Base-by-base conservation (phyloP, 2,329 filamentous ascomycete genomes). In the Claviceps spartinae region DNA sequence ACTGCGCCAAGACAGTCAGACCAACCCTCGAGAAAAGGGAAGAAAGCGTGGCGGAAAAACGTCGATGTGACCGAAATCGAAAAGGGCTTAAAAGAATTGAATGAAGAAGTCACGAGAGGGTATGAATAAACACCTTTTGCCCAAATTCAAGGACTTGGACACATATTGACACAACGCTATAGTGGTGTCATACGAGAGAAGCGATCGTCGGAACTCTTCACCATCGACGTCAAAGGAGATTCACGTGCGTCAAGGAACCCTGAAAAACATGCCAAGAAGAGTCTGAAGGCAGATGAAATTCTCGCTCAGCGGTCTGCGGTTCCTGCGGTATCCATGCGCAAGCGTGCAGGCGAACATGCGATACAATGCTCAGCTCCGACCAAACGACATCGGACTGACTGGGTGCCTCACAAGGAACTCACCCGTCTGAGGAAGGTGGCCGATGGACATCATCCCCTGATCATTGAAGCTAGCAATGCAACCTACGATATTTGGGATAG, bases 1-100 rank as follows among this genome's bases (percentile, higher is more conserved):
- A 69, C 75, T 38, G 85, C 87, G 18, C 90, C 89, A 11, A 81
- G 83, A 56, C 88, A 94, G 59, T 82, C 85, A 70, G 89, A 81
- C 57, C 93, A 98, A 68, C 81, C 89, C 26, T 97, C 91, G 5
- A 79, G 93, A 65, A 98, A 98, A 68, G 93, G 94, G 61, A 97
- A 97, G 72, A 97, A 95, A 73, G 91, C 93, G 36, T 98, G 93
- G 93, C 81, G 93, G 64, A 98, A 97, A 69, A 95, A 98, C 71
- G 88, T 98, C 68, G 88, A 98, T 69, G 80, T 97, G 56, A 85
- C 87, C 30, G 84, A 95, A 56, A 80, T 98, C 26, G 79, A 91
- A 61, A 72, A 85, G 51, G 93, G 93, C 55, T 79, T 98, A 37
- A 84, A 89, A 56, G 78, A 86, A 62, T 73, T 94, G 58, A 88